Percentiles rank a stretch among this genome's conserved stretches.
Conservation (phyloP, 371 early-diverging fungal species). For the Cokeromyces recurvatus region DNA sequence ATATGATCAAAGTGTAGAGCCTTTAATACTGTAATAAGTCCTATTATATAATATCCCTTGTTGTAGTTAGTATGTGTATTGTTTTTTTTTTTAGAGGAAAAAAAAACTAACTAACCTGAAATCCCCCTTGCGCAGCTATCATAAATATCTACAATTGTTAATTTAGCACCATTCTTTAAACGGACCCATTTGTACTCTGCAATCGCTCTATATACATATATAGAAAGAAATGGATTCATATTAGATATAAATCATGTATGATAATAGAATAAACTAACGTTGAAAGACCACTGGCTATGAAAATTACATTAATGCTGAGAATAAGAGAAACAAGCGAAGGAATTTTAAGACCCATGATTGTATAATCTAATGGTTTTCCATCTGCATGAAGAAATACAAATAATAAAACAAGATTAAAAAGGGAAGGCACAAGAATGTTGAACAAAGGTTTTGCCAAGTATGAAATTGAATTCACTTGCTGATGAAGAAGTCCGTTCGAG, state of each 20-base stretch:
- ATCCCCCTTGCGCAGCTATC: constrained; percentile 31
- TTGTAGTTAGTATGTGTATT: no score
- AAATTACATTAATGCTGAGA: constrained; percentile 12
- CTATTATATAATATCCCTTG: no score
- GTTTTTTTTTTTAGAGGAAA: no score
- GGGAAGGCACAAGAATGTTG: constrained; percentile 1
- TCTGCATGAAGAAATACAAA: constrained; percentile 17
- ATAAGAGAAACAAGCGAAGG: constrained; percentile 20
- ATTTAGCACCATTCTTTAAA: constrained; percentile 9
- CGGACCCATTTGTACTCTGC: constrained; percentile 29
- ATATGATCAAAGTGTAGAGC: constrained; percentile 15
- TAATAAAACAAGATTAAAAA: constrained; percentile 5
- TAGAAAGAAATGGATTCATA: no score
- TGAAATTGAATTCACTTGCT: no score
- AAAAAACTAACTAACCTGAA: constrained; percentile 14
- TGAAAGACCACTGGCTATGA: constrained; percentile 23
- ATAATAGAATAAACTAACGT: constrained; percentile 10
- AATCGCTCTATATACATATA: constrained; percentile 16
- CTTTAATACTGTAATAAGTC: constrained; percentile 9
- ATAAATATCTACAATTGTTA: constrained; percentile 21
- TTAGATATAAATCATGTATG: no score
- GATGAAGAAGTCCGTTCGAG: no score
- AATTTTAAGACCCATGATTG: constrained; percentile 14
- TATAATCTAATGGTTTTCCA: constrained; percentile 17
- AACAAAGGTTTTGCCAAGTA: constrained; percentile 1